Percentiles rank a stretch among this genome's conserved stretches.
These are phyloP conservation scores for Ramaria rubella DNA, from an alignment of 768 basidiomycete species.

Conservation along the genomic window DNA sequence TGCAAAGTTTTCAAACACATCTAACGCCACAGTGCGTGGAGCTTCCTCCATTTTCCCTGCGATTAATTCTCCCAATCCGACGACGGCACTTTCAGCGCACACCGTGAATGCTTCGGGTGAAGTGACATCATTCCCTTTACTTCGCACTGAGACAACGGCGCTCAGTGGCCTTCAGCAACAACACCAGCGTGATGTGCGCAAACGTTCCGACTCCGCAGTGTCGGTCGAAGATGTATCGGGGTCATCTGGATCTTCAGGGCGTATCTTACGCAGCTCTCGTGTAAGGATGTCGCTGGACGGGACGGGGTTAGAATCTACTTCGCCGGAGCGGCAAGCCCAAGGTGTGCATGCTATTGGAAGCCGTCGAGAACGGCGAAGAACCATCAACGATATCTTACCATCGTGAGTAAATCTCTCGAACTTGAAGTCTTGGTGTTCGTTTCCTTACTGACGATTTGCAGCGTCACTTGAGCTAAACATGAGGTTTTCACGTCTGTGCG, in stretches of 20 bases:
- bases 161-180: slow-evolving; percentile 5
- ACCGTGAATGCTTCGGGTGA: slow-evolving; percentile 5
- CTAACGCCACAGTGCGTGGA: slow-evolving; percentile 41
- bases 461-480: not conserved
- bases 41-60: not conserved
- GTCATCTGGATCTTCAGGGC: not conserved
- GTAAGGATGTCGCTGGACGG: slow-evolving; percentile 4
- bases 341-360: not conserved
- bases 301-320: not conserved
- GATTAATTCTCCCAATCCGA: slow-evolving; percentile 1
- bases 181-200: slow-evolving; percentile 9
- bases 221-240: not conserved
- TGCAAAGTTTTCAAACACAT: slow-evolving; percentile 39
- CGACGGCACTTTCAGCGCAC: slow-evolving; percentile 9
- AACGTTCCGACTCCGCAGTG: slow-evolving; percentile 1
- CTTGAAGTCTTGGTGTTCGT: not conserved
- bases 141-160: not conserved
- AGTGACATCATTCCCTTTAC: not conserved
- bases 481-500: no score
- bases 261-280: not conserved
- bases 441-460: not conserved
- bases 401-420: not conserved
- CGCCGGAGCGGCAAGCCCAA: not conserved
- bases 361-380: slow-evolving; percentile 6
- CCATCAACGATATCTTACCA: slow-evolving; percentile 6